Evolutionary conservation across 176 grass and related monocot genomes (phyloP).

Genomic region (Sorghum bicolor): Sorghum_bicolor_NCBIv3 NC_012872.2:59803001-59803500

Average conservation of each 20-base stretch:
- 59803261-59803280: conserved; percentile 7
- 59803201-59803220: not conserved
- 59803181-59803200: not conserved
- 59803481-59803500: conserved; percentile 45
- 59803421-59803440: not conserved
- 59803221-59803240: not conserved
- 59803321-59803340: conserved; percentile 50
- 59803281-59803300: not conserved
- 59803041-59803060: too few species aligned
- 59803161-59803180: too few species aligned
- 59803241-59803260: not conserved
- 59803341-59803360: conserved; percentile 44
- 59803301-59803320: conserved; percentile 34
- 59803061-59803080: too few species aligned
- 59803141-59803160: too few species aligned
- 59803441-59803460: not conserved
- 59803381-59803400: too few species aligned
- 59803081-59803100: too few species aligned
- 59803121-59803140: too few species aligned
- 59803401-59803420: not conserved
- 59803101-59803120: too few species aligned
- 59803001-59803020: too few species aligned
- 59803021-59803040: too few species aligned
- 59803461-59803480: not conserved
- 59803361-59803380: not conserved